Evolutionary conservation across 148 eudicot genomes (phyloP).

Genomic region (Rhododendron kiyosumense): DNA sequence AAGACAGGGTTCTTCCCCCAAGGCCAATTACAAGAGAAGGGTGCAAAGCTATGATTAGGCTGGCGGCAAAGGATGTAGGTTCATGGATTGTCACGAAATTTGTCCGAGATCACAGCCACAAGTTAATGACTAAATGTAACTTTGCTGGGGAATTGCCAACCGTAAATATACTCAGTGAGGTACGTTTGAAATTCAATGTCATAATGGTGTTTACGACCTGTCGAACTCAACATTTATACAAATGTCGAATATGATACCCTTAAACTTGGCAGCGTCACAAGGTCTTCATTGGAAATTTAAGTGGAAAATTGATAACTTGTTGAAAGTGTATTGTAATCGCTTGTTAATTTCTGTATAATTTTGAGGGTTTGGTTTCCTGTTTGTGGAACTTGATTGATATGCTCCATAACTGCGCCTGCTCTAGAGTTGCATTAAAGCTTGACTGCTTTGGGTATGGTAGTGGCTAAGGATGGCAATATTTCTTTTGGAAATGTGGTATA

Average conservation of each 20-base stretch:
- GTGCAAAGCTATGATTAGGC: slow-evolving; percentile 5
- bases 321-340: neutral
- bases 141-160: slow-evolving; percentile 9
- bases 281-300: neutral
- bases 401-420: neutral
- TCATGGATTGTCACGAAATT: neutral
- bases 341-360: neutral
- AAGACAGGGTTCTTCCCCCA: slow-evolving; percentile 1
- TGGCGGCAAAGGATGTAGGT: slow-evolving; percentile 1
- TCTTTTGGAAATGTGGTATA: neutral
- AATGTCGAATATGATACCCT: neutral
- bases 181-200: neutral
- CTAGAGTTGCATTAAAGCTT: neutral
- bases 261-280: neutral
- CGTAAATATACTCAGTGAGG: slow-evolving; percentile 4
- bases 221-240: too few relatives aligned
- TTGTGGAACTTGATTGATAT: neutral
- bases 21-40: slow-evolving; percentile 12
- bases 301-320: neutral
- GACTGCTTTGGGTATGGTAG: neutral
- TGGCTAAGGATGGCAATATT: neutral
- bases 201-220: neutral
- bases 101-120: slow-evolving; percentile 6
- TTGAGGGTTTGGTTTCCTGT: neutral
- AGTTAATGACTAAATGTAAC: slow-evolving; percentile 1